Evolutionary conservation across 352 stramenopile genomes (phyloP), one percentile per base, ranked within the genome.

Genomic region (Globisporangium solare): DNA sequence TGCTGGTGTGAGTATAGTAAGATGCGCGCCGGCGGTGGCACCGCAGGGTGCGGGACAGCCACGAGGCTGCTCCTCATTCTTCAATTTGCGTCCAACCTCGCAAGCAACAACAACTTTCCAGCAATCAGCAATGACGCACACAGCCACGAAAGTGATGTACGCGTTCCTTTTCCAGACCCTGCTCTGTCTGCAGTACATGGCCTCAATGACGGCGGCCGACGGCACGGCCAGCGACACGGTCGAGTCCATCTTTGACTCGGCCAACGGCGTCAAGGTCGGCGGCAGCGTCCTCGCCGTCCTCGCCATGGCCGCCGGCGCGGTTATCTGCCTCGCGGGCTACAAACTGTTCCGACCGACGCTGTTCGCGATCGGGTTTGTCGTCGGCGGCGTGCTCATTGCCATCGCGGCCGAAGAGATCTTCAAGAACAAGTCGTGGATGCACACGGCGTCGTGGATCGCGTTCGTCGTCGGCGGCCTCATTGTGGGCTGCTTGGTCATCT

Each of bases 251-350:
- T 69, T 84, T 51, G 54, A 66, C 47, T 76, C 69, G 51, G 62
- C 67, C n/a, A 43, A 75, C 14, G 63, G 70, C 4, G 48, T 84
- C 53, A 71, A 71, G 46, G 15, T 75, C 35, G 70, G 68, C 20
- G 67, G 67, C 4, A 70, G 53, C 20, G 56, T 89, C 37, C 13
- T 84, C 21, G 74, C 71, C 12, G 49, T 66, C 12, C 32, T 67
- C n/a, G 72, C 73, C 15, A 76, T 87, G 11, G 63, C 56, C 31
- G 51, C 70, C 22, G 79, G 79, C n/a, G 49, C 56, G 1, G 31
- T 88, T 39, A 59, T 87, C 54, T 67, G 74, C 35, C 40, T 78
- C 3, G 65, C 73, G 32, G 83, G 83, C 51, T 91, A 91, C 64
- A 74, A 75, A 14, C 60, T 88, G 49, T 83, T 91, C 58, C 74